Percentiles rank a stretch among this genome's conserved stretches.
phyloP scores from a whole-genome alignment of 257 asterid species.

The Ilex aquifolium region DNA sequence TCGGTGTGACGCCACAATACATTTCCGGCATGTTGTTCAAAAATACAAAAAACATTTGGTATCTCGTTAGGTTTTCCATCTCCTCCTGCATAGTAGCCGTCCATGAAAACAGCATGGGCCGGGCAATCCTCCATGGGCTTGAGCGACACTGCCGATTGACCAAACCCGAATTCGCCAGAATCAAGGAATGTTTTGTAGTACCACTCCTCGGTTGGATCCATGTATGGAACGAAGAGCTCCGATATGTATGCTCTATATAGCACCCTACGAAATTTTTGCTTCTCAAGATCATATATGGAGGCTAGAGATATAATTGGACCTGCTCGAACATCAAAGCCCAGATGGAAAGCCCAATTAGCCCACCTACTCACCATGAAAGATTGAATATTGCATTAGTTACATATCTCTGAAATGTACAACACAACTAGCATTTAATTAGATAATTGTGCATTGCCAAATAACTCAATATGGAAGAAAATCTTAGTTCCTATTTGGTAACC shows the following conservation, averaged over 20 bases:
- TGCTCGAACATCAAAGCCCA: background rate
- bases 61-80: background rate
- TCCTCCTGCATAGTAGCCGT: background rate
- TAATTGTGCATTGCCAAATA: no score
- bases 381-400: no score
- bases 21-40: background rate
- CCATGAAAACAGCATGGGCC: background rate
- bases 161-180: background rate
- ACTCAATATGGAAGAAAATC: no score
- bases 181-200: background rate
- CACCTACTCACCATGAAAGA: background rate
- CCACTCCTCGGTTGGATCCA: background rate
- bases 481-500: no score
- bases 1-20: constrained; percentile 1
- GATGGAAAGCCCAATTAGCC: constrained; percentile 1
- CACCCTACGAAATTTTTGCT: background rate
- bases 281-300: background rate
- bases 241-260: background rate
- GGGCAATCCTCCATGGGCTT: background rate
- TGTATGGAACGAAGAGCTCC: constrained; percentile 1
- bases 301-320: background rate
- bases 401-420: no score
- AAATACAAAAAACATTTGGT: background rate
- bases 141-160: background rate
- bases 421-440: no score